Conservation (phyloP, 179 eudicot species). For the Spinacia oleracea region DNA sequence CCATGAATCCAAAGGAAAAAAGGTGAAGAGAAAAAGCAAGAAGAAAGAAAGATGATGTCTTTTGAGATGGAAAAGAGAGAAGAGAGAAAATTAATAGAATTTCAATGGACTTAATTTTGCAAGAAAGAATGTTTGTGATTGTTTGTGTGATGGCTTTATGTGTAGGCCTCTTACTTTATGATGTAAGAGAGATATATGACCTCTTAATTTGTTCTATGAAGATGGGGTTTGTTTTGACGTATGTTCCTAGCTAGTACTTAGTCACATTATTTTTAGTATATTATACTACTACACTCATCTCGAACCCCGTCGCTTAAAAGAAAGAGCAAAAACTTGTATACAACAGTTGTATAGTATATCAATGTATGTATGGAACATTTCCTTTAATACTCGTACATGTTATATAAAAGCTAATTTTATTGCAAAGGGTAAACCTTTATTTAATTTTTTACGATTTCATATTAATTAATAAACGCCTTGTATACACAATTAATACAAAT, state of each 20-base stretch:
- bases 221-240: slow-evolving; percentile 33
- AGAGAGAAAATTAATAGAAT: slow-evolving; percentile 26
- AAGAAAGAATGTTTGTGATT: slow-evolving; percentile 47
- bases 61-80: slow-evolving; percentile 25
- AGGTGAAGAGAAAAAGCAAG: slow-evolving; percentile 32
- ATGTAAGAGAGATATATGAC: slow-evolving; percentile 52
- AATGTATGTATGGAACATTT: no score
- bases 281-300: no score
- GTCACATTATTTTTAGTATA: neutral
- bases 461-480: no score
- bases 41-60: slow-evolving; percentile 34
- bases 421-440: no score
- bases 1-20: slow-evolving; percentile 48
- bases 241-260: slow-evolving; percentile 11
- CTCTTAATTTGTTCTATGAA: slow-evolving; percentile 3
- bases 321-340: no score
- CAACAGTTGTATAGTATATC: no score
- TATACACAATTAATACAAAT: no score
- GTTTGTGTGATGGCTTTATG: slow-evolving; percentile 45
- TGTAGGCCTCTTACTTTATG: slow-evolving; percentile 38
- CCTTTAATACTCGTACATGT: no score
- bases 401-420: no score
- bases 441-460: no score
- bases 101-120: slow-evolving; percentile 35
- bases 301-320: no score